Conservation (phyloP, 1,139 yeast species). For the Magnusiomyces sp. region DNA sequence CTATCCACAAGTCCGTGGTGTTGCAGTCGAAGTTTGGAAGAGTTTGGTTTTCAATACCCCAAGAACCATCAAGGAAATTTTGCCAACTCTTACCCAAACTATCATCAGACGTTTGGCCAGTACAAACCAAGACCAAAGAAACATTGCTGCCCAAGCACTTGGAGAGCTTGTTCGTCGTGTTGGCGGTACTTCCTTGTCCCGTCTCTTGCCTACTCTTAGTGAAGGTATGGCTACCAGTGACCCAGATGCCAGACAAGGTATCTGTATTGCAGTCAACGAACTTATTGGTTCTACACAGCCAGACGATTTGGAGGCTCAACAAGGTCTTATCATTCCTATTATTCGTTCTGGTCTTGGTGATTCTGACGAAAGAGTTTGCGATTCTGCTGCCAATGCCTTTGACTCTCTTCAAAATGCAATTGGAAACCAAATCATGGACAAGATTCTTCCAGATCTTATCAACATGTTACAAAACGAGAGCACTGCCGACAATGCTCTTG, state of each 20-base stretch:
- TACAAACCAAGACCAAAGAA: constrained; percentile 66
- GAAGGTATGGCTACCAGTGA: constrained; percentile 52
- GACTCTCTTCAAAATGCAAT: constrained; percentile 74
- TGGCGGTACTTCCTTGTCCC: constrained; percentile 80
- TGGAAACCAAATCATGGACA: constrained; percentile 83
- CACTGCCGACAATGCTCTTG: constrained; percentile 63
- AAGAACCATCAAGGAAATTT: constrained; percentile 84
- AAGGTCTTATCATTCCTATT: constrained; percentile 61
- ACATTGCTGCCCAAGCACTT: constrained; percentile 86
- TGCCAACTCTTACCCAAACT: constrained; percentile 73
- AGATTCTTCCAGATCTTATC: constrained; percentile 76
- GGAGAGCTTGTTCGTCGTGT: constrained; percentile 95
- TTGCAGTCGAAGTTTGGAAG: constrained; percentile 96
- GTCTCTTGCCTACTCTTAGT: constrained; percentile 77
- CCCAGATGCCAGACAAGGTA: constrained; percentile 86
- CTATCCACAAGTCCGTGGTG: constrained; percentile 77
- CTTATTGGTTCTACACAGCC: constrained; percentile 66
- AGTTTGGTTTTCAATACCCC: constrained; percentile 95
- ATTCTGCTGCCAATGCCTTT: constrained; percentile 85
- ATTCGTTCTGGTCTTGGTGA: constrained; percentile 77
- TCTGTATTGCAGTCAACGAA: constrained; percentile 87
- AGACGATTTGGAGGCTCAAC: constrained; percentile 57
- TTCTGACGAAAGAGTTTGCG: constrained; percentile 63
- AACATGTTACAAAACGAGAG: constrained; percentile 52
- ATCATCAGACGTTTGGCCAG: constrained; percentile 80